Evolutionary conservation across 2,329 filamentous ascomycete genomes (phyloP).

Genomic region (Fusarium sp.): DNA sequence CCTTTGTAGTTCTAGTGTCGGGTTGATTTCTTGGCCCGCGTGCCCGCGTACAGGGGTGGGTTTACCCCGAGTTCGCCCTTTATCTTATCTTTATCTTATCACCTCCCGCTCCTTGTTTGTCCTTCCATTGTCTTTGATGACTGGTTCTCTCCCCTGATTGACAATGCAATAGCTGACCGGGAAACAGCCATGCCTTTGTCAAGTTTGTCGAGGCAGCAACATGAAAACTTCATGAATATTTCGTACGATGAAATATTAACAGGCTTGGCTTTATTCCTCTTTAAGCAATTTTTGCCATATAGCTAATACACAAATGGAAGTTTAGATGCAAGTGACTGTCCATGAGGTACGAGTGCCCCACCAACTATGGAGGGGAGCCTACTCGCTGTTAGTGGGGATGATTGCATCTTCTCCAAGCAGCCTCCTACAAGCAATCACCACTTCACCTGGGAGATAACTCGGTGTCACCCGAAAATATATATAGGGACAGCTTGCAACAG

Average conservation of each 20-base stretch:
- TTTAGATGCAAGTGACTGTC: background rate
- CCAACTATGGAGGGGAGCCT: constrained; percentile 9
- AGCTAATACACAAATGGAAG: background rate
- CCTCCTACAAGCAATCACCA: background rate
- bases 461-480: background rate
- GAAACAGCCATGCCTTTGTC: background rate
- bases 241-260: background rate
- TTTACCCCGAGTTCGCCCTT: background rate
- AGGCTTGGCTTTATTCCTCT: background rate
- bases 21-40: background rate
- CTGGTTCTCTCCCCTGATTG: background rate
- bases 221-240: background rate
- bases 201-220: background rate
- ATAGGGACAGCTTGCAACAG: background rate
- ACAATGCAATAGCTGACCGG: background rate
- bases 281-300: background rate
- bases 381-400: constrained; percentile 24
- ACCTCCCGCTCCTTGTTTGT: background rate
- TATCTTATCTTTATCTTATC: constrained; percentile 1
- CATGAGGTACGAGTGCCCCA: constrained; percentile 20
- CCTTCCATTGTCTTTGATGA: background rate
- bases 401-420: constrained; percentile 13
- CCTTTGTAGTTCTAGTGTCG: background rate
- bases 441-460: background rate
- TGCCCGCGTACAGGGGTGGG: background rate